phyloP scores from a whole-genome alignment of 2,329 filamentous ascomycete species.

The Talaromyces sp. region DNA sequence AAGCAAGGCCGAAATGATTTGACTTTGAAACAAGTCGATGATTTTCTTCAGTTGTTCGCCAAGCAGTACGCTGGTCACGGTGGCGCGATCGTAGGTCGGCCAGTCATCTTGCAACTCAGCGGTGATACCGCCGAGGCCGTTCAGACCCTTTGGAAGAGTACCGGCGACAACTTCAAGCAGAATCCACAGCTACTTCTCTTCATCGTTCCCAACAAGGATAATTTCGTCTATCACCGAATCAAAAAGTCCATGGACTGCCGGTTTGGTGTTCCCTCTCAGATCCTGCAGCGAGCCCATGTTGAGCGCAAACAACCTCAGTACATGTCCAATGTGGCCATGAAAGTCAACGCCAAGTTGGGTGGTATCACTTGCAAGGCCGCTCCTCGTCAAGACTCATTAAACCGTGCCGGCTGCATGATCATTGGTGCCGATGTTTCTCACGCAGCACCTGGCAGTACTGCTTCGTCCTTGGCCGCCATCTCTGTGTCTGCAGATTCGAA shows the following conservation, averaged over 20 bases:
- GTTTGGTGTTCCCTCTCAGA: constrained; percentile 79
- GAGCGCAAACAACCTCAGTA: constrained; percentile 73
- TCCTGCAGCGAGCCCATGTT: constrained; percentile 71
- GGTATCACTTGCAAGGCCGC: constrained; percentile 66
- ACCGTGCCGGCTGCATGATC: constrained; percentile 64
- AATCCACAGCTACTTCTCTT: constrained; percentile 77
- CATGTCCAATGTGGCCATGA: constrained; percentile 91
- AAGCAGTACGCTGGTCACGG: constrained; percentile 62
- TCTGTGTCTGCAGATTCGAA: constrained; percentile 74
- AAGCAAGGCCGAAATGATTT: constrained; percentile 53
- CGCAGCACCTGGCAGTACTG: constrained; percentile 63
- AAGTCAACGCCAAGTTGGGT: constrained; percentile 93
- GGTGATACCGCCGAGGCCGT: constrained; percentile 55
- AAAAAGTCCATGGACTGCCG: constrained; percentile 89
- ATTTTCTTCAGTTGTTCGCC: constrained; percentile 62
- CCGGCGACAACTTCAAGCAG: constrained; percentile 53
- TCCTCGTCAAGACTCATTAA: constrained; percentile 41
- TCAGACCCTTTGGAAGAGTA: constrained; percentile 55
- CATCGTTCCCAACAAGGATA: constrained; percentile 69
- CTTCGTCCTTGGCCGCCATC: constrained; percentile 81
- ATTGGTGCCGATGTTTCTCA: constrained; percentile 93
- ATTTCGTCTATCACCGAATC: constrained; percentile 73
- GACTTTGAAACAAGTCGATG: constrained; percentile 46
- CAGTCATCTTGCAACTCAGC: constrained; percentile 44
- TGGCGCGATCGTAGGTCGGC: constrained; percentile 52